Evolutionary conservation across 2,329 filamentous ascomycete genomes (phyloP), one percentile per base, ranked within the genome.

Genomic region (Lachnellula occidentalis): DNA sequence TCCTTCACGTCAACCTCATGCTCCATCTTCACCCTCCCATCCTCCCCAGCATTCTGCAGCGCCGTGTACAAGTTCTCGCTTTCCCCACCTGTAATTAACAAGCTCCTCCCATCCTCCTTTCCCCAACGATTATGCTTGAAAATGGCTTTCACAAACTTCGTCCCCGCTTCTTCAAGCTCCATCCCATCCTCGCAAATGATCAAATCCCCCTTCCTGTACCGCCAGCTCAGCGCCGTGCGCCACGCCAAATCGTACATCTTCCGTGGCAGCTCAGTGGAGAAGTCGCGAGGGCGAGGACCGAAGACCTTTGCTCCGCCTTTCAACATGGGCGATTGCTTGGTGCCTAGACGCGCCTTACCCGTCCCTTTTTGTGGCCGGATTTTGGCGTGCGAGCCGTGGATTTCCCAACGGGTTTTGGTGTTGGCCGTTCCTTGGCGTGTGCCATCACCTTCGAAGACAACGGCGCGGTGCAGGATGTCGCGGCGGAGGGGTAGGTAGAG

Each of bases 181-280:
- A 89, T 80, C 41, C 83, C 81, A 66, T 90, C 86, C 67, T 92
- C 86, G 65, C 94, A 85, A 42, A 99, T 83, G 61, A 96, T 77
- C 66, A 99, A 76, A 75, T 97, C 90, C 48, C 92, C 94, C 62
- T 85, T 83, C 61, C 86, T 80, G 74, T 94, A 97, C 57, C 94
- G 85, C 76, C 96, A 95, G 67, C 88, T 94, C 61, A 99, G 79
- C 11, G 94, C 94, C 43, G 88, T 97, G 69, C 94, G 84, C 90
- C 90, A 97, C 9, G 94, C 94, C 65, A 95, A 79, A 73, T 97
- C 92, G 75, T 99, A 99, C 47, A 96, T 83, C 76, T 97, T 97
- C 69, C 81, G 80, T 65, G 87, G 91, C 53, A 99, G 78, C 15
- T 81, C 80, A 21, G 92, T 95, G 57, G 83, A 82, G 69, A 99